A percentile compares a stretch with the other conserved stretches of the same genome.
Conservation (phyloP, 2,329 filamentous ascomycete genomes). For the Eurotiales sp. region DNA sequence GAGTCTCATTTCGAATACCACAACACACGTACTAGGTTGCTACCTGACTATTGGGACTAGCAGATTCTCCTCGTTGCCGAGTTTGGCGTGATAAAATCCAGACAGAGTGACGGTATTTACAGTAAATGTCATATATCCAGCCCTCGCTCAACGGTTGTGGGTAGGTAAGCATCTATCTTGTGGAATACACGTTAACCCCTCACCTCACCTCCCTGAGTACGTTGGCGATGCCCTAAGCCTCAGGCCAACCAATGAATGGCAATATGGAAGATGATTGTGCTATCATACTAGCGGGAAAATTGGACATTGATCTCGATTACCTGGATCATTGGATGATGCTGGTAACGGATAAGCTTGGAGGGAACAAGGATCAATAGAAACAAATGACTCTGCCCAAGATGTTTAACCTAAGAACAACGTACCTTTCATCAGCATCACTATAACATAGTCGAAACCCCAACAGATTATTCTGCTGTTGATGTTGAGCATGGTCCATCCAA, state of each 20-base stretch:
- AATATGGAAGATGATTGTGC: too few relatives aligned
- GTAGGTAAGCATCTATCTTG: not conserved
- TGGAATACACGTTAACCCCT: not conserved
- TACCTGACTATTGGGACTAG: too few relatives aligned
- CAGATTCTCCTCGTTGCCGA: not conserved
- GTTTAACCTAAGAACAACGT: not conserved
- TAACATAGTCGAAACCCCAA: not conserved
- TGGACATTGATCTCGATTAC: not conserved
- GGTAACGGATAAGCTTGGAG: not conserved
- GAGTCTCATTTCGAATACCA: too few relatives aligned
- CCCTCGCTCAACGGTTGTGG: not conserved
- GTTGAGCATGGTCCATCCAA: not conserved
- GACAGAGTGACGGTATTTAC: not conserved
- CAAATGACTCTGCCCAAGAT: not conserved
- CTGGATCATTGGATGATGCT: not conserved
- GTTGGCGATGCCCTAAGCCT: not conserved
- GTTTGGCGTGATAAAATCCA: not conserved
- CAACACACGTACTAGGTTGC: too few relatives aligned
- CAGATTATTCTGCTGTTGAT: not conserved
- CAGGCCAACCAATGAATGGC: not conserved
- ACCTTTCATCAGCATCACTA: not conserved
- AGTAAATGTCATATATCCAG: not conserved
- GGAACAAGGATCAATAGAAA: not conserved
- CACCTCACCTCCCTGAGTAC: not conserved
- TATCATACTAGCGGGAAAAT: too few relatives aligned